These are phyloP conservation scores for Candida dendrica DNA, from an alignment of 805 yeast species.

Conservation along the genomic window DNA sequence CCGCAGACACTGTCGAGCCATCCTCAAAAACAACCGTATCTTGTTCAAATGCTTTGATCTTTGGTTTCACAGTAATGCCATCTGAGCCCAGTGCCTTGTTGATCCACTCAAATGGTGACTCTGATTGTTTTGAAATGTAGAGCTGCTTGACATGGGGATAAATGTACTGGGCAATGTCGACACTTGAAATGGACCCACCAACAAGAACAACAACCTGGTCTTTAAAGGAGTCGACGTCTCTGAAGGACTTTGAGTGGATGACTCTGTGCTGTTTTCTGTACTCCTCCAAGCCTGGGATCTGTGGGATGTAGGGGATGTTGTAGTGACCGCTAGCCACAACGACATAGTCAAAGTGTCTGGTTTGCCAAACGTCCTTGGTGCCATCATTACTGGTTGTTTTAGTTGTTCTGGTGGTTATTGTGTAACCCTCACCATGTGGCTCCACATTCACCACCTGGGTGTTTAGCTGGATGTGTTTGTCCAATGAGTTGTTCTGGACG, in stretches of 20 bases:
- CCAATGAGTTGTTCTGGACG: constrained; percentile 21
- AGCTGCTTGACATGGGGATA: constrained; percentile 29
- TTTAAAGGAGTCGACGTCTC: constrained; percentile 31
- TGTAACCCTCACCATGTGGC: constrained; percentile 32
- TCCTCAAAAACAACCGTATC: constrained; percentile 10
- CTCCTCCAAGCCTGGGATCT: constrained; percentile 37
- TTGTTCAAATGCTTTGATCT: constrained; percentile 12
- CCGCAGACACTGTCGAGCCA: constrained; percentile 21
- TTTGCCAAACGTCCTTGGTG: constrained; percentile 35
- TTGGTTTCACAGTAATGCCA: constrained; percentile 25
- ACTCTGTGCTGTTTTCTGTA: constrained; percentile 34
- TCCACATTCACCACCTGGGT: constrained; percentile 30
- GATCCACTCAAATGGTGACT: constrained; percentile 33
- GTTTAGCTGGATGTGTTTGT: constrained; percentile 25
- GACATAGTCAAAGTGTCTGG: constrained; percentile 44
- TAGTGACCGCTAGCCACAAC: constrained; percentile 53
- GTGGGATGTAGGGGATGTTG: constrained; percentile 47
- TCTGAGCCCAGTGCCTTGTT: constrained; percentile 26
- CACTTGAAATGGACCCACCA: constrained; percentile 35
- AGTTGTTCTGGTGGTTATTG: constrained; percentile 13
- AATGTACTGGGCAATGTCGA: constrained; percentile 37
- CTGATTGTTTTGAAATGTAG: constrained; percentile 70
- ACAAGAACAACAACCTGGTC: constrained; percentile 33
- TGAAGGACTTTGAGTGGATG: constrained; percentile 45
- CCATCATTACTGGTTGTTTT: no score